These are phyloP conservation scores for Hysterangium stoloniferum DNA, from an alignment of 768 basidiomycete genomes.

Conservation along the genomic window DNA sequence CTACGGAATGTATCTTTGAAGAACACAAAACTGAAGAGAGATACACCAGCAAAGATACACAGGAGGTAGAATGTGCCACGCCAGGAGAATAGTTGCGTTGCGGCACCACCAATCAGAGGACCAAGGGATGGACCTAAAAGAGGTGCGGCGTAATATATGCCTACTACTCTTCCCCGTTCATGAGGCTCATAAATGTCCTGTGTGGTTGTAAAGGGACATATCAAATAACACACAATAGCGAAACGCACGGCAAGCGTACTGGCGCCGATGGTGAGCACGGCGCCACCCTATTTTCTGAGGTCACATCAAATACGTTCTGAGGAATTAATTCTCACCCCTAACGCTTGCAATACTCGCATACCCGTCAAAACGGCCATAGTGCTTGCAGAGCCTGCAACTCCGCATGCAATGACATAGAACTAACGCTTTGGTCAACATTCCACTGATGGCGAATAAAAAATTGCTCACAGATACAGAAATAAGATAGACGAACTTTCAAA, in stretches of 20 bases:
- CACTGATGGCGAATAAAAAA: neutral
- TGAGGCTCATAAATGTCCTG: constrained; percentile 64
- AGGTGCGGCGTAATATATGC: constrained; percentile 73
- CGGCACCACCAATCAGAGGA: constrained; percentile 59
- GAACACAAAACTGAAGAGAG: constrained; percentile 48
- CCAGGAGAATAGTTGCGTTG: constrained; percentile 63
- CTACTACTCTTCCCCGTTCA: constrained; percentile 72
- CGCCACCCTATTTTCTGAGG: constrained; percentile 37
- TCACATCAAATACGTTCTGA: no score
- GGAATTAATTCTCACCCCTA: constrained; percentile 40
- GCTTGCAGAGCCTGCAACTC: constrained; percentile 47
- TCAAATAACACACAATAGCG: neutral
- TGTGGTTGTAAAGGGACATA: neutral
- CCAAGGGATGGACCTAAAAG: constrained; percentile 65
- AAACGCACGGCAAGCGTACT: constrained; percentile 51
- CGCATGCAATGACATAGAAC: constrained; percentile 43
- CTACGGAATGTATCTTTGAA: constrained; percentile 80
- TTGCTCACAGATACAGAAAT: constrained; percentile 16
- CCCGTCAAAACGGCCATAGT: constrained; percentile 53
- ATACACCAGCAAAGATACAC: constrained; percentile 48
- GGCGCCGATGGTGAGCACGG: constrained; percentile 64
- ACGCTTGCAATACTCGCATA: constrained; percentile 62
- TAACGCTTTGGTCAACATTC: constrained; percentile 43
- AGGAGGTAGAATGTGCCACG: constrained; percentile 81
- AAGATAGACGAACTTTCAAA: constrained; percentile 21